Base-by-base conservation (phyloP, 768 basidiomycete species). In the Boletus barrowsii region DNA sequence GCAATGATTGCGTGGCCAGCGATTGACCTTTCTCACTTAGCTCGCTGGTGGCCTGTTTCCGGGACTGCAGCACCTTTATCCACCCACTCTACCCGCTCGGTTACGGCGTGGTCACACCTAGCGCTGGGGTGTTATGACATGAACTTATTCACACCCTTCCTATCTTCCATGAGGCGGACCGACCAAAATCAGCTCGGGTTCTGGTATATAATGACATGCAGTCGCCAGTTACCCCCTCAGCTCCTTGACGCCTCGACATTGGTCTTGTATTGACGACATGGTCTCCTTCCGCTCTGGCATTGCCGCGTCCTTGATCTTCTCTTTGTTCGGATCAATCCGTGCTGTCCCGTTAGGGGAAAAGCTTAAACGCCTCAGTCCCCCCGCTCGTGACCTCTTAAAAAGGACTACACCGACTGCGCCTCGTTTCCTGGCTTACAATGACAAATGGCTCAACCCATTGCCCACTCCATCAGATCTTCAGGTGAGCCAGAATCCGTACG, bases 401-500 rank as follows among this genome's bases (percentile, higher is more conserved):
- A 56, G 53, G 26, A 26, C 66, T 3, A 63, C 57, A 1, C 75
- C 77, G 0, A 73, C 75, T 20, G 72, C 82, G 1, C 84, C 85
- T 22, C 73, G 78, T 57, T 86, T 74, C 41, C 36, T 76, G 24
- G 64, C 70, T 13, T 78, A 78, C 61, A 70, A 72, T 42, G 76
- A 78, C 49, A 50, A 53, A n/a, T 82, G 65, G 51, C 73, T 79
- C 13, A 71, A 68, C 49, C 78, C 79, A 1, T 63, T 67, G 0
- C 83, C 86, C 3, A 63, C 71, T 2, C 67, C 73, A 6, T 71
- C 81, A 26, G 62, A 72, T 1, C 70, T 86, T 51, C 53, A 69
- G 53, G 83, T 82, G 60, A 41, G 62, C 40, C 17, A 20, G 2
- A n/a, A 0, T 4, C 3, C 14, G 17, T 39, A 22, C 10, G 3